A percentile compares a stretch with the other conserved stretches of the same genome.
Conservation (phyloP, 225 moss, liverwort and hornwort genomes). For the Thuidium tamariscinum region DNA sequence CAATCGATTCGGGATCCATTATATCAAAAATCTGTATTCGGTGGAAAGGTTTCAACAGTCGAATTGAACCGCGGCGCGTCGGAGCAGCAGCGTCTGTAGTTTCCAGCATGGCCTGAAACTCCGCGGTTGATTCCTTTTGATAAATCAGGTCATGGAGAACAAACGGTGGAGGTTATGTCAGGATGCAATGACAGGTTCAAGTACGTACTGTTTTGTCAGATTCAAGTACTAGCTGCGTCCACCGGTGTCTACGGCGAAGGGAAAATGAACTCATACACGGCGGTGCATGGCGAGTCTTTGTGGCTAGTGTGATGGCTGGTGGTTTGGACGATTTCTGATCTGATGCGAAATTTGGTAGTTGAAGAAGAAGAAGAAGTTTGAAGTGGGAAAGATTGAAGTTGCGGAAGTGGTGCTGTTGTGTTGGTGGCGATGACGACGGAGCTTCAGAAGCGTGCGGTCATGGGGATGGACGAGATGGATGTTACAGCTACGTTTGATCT, state of each 20-base stretch:
- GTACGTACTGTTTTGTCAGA: background rate
- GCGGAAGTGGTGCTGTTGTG: background rate
- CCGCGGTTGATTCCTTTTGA: background rate
- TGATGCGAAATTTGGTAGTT: background rate
- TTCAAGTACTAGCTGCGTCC: background rate
- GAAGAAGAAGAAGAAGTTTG: background rate
- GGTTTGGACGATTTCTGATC: background rate
- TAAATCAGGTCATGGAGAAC: background rate
- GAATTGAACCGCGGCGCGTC: background rate
- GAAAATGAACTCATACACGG: background rate
- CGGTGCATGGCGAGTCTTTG: background rate
- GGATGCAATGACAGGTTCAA: background rate
- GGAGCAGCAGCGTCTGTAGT: background rate
- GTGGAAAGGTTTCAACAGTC: background rate
- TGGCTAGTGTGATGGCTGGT: background rate
- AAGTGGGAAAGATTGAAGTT: background rate
- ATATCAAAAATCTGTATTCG: background rate
- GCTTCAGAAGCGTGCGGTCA: background rate
- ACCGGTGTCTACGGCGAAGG: background rate
- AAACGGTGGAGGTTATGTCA: background rate
- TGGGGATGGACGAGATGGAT: background rate
- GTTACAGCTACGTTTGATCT: constrained; percentile 23
- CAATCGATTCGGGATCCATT: background rate
- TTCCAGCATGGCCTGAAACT: background rate
- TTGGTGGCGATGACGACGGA: background rate